phyloP scores from a whole-genome alignment of 2,329 filamentous ascomycete species.

The Cordyceps fumosorosea region DNA sequence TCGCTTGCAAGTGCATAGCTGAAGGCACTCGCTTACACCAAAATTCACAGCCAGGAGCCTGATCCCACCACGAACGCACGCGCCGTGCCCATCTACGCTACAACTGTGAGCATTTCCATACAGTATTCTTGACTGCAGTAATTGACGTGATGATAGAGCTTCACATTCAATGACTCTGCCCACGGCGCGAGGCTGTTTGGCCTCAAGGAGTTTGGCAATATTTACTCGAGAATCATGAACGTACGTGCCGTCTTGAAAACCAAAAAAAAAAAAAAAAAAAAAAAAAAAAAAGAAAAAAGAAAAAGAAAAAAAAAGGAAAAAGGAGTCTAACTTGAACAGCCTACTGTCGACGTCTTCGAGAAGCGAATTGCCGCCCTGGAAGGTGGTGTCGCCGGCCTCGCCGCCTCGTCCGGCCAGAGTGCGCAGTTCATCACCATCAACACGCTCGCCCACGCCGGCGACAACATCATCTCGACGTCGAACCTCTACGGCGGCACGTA shows the following conservation, averaged over 20 bases:
- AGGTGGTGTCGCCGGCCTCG: slow-evolving; percentile 81
- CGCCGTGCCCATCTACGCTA: slow-evolving; percentile 93
- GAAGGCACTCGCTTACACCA: slow-evolving; percentile 12
- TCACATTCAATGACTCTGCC: slow-evolving; percentile 88
- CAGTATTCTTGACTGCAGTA: background rate
- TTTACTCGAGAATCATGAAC: slow-evolving; percentile 96
- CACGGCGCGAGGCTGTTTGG: slow-evolving; percentile 93
- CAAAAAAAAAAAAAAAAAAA: background rate
- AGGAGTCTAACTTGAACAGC: slow-evolving; percentile 40
- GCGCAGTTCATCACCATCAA: slow-evolving; percentile 88
- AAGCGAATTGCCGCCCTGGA: slow-evolving; percentile 94
- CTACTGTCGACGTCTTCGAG: slow-evolving; percentile 92
- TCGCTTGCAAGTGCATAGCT: background rate
- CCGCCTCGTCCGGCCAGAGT: slow-evolving; percentile 77
- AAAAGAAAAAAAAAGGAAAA: background rate
- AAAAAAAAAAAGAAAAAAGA: too few species aligned
- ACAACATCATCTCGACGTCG: slow-evolving; percentile 88
- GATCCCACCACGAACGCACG: slow-evolving; percentile 79
- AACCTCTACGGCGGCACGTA: slow-evolving; percentile 95
- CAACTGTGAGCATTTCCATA: slow-evolving; percentile 52
- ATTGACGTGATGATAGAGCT: slow-evolving; percentile 54
- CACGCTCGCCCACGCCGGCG: slow-evolving; percentile 76
- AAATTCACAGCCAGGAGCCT: slow-evolving; percentile 58
- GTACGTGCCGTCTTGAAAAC: slow-evolving; percentile 37
- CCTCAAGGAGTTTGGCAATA: slow-evolving; percentile 95